A percentile compares a stretch with the other conserved stretches of the same genome.
Evolutionary conservation across 2,329 filamentous ascomycete genomes (phyloP).

Genomic region (Paramyrothecium roridum): DNA sequence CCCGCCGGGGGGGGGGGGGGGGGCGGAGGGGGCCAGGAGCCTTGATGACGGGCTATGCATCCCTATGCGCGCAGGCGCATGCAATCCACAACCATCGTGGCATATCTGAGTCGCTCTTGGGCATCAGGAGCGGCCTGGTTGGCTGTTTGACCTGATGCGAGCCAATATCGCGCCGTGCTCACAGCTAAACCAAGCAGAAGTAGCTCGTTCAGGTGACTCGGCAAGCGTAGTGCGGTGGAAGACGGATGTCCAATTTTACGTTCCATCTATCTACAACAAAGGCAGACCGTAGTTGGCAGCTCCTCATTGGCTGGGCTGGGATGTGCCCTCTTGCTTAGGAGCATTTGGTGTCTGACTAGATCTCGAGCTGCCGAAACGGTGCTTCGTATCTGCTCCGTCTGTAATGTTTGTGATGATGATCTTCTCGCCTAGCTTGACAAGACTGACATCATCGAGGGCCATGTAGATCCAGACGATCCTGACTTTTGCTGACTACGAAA

Average conservation of each 20-base stretch:
- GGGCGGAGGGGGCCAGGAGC: neutral
- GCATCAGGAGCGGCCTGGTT: neutral
- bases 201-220: neutral
- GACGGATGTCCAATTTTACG: neutral
- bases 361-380: neutral
- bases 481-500: too few species aligned
- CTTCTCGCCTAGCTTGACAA: neutral
- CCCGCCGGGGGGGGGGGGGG: neutral
- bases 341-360: neutral
- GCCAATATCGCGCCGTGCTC: too few species aligned
- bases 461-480: neutral
- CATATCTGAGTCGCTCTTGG: neutral
- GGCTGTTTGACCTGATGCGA: too few species aligned
- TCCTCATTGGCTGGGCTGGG: neutral
- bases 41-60: neutral
- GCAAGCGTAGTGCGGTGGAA: neutral
- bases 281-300: neutral
- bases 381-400: neutral
- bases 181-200: neutral
- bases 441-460: neutral
- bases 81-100: too few species aligned
- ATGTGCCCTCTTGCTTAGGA: neutral
- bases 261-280: neutral
- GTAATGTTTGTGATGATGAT: neutral
- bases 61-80: too few species aligned